phyloP scores from a whole-genome alignment of 1,139 yeast genomes.

The Taphrina pruni region DNA sequence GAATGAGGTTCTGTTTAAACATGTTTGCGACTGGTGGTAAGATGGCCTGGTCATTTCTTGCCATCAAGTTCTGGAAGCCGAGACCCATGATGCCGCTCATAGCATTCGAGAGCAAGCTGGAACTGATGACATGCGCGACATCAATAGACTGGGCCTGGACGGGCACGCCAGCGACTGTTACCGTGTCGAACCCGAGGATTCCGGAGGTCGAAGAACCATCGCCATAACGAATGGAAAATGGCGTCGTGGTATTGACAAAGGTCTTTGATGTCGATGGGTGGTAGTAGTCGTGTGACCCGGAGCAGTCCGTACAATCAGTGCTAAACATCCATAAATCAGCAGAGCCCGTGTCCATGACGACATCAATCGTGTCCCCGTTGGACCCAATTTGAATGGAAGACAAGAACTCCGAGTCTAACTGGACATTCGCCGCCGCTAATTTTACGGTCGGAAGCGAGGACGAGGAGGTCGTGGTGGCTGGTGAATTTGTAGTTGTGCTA shows the following conservation, averaged over 20 bases:
- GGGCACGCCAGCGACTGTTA: constrained; percentile 44
- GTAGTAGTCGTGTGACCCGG: constrained; percentile 48
- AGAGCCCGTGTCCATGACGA: constrained; percentile 57
- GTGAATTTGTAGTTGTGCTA: neutral
- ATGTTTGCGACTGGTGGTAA: constrained; percentile 29
- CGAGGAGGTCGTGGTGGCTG: constrained; percentile 6
- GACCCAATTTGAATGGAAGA: constrained; percentile 52
- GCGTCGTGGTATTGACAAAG: constrained; percentile 49
- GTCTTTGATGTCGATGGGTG: constrained; percentile 52
- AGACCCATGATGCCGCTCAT: constrained; percentile 40
- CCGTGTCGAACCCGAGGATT: constrained; percentile 48
- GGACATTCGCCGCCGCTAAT: constrained; percentile 27
- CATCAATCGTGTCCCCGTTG: constrained; percentile 52
- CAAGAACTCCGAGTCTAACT: constrained; percentile 34
- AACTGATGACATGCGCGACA: constrained; percentile 24
- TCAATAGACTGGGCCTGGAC: constrained; percentile 41
- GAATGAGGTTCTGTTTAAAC: constrained; percentile 26
- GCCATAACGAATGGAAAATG: constrained; percentile 50
- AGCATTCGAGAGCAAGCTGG: constrained; percentile 17
- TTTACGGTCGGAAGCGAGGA: constrained; percentile 1
- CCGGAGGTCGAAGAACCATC: constrained; percentile 50
- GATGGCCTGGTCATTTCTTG: neutral
- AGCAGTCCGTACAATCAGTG: constrained; percentile 48
- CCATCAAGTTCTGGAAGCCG: constrained; percentile 32
- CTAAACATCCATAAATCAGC: constrained; percentile 57